Evolutionary conservation across 306 rosid genomes (phyloP).

Genomic region (Mimosa bimucronata): DNA sequence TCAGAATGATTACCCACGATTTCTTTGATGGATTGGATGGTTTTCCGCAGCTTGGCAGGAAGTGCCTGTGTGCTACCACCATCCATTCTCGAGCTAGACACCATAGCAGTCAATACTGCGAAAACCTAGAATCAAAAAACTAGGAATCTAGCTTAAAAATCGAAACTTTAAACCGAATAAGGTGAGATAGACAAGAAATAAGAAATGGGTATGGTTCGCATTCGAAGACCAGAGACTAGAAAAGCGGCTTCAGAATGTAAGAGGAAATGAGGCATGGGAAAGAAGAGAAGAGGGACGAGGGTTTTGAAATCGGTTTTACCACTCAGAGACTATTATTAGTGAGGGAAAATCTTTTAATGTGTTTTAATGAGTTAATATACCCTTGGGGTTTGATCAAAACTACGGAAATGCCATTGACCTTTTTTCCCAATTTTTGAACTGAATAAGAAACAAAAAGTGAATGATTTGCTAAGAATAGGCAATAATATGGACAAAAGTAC

Average conservation of each 20-base stretch:
- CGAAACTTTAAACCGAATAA: constrained; percentile 36
- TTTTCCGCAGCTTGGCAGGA: constrained; percentile 67
- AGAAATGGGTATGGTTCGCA: constrained; percentile 53
- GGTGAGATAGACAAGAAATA: constrained; percentile 27
- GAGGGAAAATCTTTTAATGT: background rate
- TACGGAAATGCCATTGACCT: background rate
- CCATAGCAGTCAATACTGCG: constrained; percentile 57
- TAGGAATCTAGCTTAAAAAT: constrained; percentile 10
- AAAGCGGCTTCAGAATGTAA: constrained; percentile 40
- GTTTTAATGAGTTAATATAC: background rate
- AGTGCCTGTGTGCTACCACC: constrained; percentile 73
- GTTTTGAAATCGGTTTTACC: constrained; percentile 54
- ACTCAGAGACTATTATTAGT: background rate
- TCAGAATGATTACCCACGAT: constrained; percentile 87
- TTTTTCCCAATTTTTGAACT: background rate
- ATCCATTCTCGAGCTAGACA: constrained; percentile 63
- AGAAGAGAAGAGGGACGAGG: constrained; percentile 39
- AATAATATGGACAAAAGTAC: background rate
- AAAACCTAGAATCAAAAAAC: constrained; percentile 4
- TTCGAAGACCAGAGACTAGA: constrained; percentile 32
- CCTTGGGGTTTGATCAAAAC: background rate
- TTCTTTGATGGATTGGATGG: constrained; percentile 91
- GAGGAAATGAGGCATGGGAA: constrained; percentile 2
- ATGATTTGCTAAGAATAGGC: background rate
- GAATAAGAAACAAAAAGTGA: background rate